phyloP scores from a whole-genome alignment of 2,329 filamentous ascomycete species.

The Claviceps arundinis region DNA sequence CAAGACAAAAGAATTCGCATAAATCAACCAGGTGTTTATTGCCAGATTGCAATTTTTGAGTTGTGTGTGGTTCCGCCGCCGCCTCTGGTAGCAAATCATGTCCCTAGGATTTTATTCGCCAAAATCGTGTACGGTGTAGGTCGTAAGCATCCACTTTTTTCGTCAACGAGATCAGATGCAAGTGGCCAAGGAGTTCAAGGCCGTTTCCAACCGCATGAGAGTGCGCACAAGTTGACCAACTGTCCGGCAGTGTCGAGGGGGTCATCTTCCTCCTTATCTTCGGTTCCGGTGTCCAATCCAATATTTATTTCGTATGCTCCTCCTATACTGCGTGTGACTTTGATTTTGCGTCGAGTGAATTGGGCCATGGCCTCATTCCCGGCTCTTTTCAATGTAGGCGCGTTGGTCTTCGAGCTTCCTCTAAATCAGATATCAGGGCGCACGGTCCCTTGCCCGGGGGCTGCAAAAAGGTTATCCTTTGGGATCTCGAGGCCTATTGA shows the following conservation, averaged over 20 bases:
- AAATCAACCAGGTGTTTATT: constrained; percentile 7
- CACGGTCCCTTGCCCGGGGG: background rate
- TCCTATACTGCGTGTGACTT: background rate
- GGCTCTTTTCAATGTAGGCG: background rate
- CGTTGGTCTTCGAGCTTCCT: background rate
- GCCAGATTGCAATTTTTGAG: constrained; percentile 10
- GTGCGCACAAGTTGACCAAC: constrained; percentile 5
- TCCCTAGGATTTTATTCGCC: constrained; percentile 1
- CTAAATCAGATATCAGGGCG: background rate
- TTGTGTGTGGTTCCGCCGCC: constrained; percentile 2
- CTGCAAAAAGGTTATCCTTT: constrained; percentile 4
- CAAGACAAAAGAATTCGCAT: background rate
- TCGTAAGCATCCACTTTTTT: constrained; percentile 6
- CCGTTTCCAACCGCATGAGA: background rate
- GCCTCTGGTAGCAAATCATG: constrained; percentile 1
- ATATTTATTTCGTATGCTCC: background rate
- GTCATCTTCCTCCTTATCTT: background rate
- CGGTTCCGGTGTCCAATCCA: background rate
- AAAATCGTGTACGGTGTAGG: background rate
- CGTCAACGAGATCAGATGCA: constrained; percentile 11
- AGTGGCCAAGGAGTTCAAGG: background rate
- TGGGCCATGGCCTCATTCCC: background rate
- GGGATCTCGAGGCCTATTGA: constrained; percentile 26
- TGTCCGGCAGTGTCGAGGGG: constrained; percentile 11
- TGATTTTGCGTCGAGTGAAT: background rate